Evolutionary conservation across 164 flowering plant genomes (phyloP).

Genomic region (Vitis cinerea): DNA sequence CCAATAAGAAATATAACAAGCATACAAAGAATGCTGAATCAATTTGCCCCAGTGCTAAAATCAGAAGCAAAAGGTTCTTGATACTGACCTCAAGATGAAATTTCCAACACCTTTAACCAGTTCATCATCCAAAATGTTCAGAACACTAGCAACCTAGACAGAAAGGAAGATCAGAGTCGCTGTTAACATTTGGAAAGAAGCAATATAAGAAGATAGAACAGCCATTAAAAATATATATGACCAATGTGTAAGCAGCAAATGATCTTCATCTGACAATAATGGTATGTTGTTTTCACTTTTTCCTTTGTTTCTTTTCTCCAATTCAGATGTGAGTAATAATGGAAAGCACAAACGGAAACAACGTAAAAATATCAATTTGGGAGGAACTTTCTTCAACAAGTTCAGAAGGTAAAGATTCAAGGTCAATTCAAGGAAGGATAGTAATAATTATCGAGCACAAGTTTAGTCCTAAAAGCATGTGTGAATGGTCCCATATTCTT

Average conservation of each 20-base stretch:
- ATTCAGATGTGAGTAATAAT: not conserved
- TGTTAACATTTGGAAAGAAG: not conserved
- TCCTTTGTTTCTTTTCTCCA: not conserved
- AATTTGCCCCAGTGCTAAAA: not conserved
- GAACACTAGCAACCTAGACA: slow-evolving; percentile 78
- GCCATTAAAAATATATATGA: not conserved
- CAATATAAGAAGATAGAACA: not conserved
- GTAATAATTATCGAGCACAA: not conserved
- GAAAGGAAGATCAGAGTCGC: slow-evolving; percentile 5
- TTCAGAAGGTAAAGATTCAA: not conserved
- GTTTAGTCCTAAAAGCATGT: not conserved
- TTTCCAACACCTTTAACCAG: slow-evolving; percentile 69
- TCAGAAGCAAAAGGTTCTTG: not conserved
- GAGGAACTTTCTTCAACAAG: too few species aligned
- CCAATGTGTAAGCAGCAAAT: not conserved
- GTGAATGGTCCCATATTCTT: not conserved
- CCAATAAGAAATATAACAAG: too few species aligned
- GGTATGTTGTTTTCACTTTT: not conserved
- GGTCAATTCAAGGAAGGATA: not conserved
- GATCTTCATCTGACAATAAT: not conserved
- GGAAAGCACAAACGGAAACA: not conserved
- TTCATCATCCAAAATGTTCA: slow-evolving; percentile 79
- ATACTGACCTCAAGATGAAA: slow-evolving; percentile 71
- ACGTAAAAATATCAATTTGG: not conserved
- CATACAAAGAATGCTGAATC: not conserved